Evolutionary conservation across 495 filamentous ascomycete genomes (phyloP).

Genomic region (Recurvomyces mirabilis): DNA sequence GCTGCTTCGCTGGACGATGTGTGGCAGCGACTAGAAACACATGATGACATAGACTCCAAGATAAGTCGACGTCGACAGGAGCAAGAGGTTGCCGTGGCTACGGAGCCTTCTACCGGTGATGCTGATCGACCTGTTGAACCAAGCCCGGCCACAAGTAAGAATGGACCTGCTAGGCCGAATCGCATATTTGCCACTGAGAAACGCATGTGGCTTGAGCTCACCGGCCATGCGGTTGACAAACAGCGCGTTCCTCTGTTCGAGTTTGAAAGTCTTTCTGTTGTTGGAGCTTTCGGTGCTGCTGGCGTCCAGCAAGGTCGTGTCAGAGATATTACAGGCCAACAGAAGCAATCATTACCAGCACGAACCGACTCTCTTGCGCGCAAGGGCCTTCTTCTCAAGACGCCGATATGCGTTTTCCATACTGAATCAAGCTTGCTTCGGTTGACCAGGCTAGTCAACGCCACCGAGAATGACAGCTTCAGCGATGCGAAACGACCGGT

Average conservation of each 20-base stretch:
- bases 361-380: conserved; percentile 62
- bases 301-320: conserved; percentile 75
- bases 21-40: conserved; percentile 11
- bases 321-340: conserved; percentile 64
- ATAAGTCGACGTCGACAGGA: neutral
- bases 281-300: conserved; percentile 55
- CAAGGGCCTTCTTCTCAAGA: conserved; percentile 81
- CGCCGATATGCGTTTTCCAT: conserved; percentile 49
- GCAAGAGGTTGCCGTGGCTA: neutral
- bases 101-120: neutral
- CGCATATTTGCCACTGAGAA: conserved; percentile 32
- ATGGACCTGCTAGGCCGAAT: neutral
- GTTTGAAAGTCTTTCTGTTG: conserved; percentile 67
- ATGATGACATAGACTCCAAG: conserved; percentile 10
- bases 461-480: conserved; percentile 22
- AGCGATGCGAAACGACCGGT: conserved; percentile 3
- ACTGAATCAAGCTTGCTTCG: conserved; percentile 57
- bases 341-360: conserved; percentile 77
- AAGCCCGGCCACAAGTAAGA: neutral
- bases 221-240: conserved; percentile 69
- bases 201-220: conserved; percentile 64
- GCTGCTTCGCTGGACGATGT: conserved; percentile 1
- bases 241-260: conserved; percentile 53
- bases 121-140: neutral
- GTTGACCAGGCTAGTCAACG: conserved; percentile 46